phyloP scores from a whole-genome alignment of 2,329 filamentous ascomycete genomes.

The Alternaria angustiovoidea region DNA sequence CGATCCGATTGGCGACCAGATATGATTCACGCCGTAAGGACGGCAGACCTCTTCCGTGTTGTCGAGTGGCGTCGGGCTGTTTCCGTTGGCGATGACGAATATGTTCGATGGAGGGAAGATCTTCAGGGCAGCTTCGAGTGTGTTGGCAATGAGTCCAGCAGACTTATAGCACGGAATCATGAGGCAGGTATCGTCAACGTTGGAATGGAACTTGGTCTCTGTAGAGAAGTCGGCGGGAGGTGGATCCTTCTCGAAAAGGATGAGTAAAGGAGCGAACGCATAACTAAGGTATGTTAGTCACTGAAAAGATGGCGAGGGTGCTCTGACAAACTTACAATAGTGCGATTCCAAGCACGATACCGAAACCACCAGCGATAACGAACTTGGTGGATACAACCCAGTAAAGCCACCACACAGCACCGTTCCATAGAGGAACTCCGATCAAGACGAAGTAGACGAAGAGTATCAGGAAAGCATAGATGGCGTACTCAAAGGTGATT shows the following conservation, averaged over 20 bases:
- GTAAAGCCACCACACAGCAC: conserved; percentile 37
- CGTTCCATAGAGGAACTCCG: conserved; percentile 57
- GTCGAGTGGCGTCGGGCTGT: conserved; percentile 23
- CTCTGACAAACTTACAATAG: conserved; percentile 36
- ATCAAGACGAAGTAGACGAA: conserved; percentile 59
- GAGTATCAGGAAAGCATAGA: conserved; percentile 47
- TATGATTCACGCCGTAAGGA: conserved; percentile 23
- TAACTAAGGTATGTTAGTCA: conserved; percentile 17
- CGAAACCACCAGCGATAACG: conserved; percentile 52
- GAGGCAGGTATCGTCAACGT: conserved; percentile 36
- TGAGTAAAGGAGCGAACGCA: conserved; percentile 42
- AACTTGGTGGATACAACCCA: conserved; percentile 44
- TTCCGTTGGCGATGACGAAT: conserved; percentile 27
- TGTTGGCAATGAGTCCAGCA: conserved; percentile 20
- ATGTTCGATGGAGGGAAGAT: conserved; percentile 25
- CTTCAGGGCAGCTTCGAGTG: conserved; percentile 24
- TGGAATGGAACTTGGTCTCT: conserved; percentile 37
- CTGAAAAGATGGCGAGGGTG: conserved; percentile 39
- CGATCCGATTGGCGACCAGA: conserved; percentile 24
- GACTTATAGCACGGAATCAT: conserved; percentile 28
- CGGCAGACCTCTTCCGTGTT: conserved; percentile 27
- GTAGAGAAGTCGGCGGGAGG: conserved; percentile 25
- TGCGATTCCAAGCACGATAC: conserved; percentile 46
- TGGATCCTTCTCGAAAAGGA: conserved; percentile 46
- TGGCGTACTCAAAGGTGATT: conserved; percentile 49